A percentile compares a stretch with the other conserved stretches of the same genome.
Conservation (phyloP, 495 filamentous ascomycete genomes). For the Rostrohypoxylon terebratum region DNA sequence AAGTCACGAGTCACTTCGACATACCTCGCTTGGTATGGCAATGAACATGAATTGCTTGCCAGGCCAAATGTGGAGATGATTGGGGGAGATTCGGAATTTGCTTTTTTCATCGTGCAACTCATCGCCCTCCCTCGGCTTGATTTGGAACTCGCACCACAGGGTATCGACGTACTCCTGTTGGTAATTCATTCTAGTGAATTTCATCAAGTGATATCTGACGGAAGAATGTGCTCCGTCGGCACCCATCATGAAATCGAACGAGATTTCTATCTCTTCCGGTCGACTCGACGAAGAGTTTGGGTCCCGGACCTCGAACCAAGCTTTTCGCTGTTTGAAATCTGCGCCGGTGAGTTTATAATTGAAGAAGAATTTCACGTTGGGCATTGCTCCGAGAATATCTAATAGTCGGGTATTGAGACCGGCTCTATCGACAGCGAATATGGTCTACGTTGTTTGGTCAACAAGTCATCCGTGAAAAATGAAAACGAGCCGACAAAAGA, state of each 20-base stretch:
- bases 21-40: conserved; percentile 82
- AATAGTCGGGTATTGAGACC: conserved; percentile 87
- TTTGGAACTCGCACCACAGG: conserved; percentile 95
- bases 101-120: conserved; percentile 57
- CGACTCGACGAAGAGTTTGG: conserved; percentile 37
- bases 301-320: conserved; percentile 82
- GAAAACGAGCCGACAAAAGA: not conserved
- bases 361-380: conserved; percentile 92
- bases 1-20: conserved; percentile 21
- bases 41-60: conserved; percentile 96
- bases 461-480: conserved; percentile 16
- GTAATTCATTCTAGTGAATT: conserved; percentile 87
- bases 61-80: conserved; percentile 98
- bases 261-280: conserved; percentile 71
- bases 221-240: conserved; percentile 96
- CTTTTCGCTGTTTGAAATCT: conserved; percentile 79
- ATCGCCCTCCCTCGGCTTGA: conserved; percentile 59
- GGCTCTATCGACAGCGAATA: conserved; percentile 74
- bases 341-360: conserved; percentile 90
- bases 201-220: conserved; percentile 92
- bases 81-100: conserved; percentile 82
- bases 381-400: conserved; percentile 82
- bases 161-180: conserved; percentile 97
- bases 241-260: conserved; percentile 94
- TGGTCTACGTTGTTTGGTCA: conserved; percentile 51